Conservation (phyloP, 2,329 filamentous ascomycete species). For the Ophiocordyceps camponoti-floridani region DNA sequence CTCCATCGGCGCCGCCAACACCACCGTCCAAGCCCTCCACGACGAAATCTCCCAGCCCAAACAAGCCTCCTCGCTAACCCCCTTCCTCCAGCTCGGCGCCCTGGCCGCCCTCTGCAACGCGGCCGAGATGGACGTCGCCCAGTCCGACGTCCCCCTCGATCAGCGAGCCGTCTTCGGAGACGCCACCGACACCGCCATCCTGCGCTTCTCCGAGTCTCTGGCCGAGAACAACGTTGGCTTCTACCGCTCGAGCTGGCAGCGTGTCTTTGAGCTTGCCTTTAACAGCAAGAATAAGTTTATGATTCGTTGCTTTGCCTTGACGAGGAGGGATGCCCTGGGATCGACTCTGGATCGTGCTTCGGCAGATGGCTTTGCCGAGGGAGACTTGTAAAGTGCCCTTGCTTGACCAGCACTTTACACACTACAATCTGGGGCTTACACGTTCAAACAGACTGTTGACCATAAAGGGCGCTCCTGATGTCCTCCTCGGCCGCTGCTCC, state of each 20-base stretch:
- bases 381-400: constrained; percentile 14
- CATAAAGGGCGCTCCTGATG: constrained; percentile 67
- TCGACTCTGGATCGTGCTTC: constrained; percentile 20
- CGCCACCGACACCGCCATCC: constrained; percentile 57
- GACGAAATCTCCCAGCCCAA: constrained; percentile 13
- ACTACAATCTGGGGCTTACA: not conserved
- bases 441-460: constrained; percentile 32
- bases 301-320: constrained; percentile 40
- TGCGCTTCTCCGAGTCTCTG: constrained; percentile 52
- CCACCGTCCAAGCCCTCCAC: constrained; percentile 32
- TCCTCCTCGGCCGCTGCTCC: constrained; percentile 46
- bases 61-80: constrained; percentile 13
- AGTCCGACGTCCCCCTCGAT: constrained; percentile 36
- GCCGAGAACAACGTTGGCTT: constrained; percentile 33
- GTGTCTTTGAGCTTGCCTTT: constrained; percentile 51
- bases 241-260: constrained; percentile 44
- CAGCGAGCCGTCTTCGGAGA: constrained; percentile 54
- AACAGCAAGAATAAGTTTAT: constrained; percentile 79
- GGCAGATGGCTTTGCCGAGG: constrained; percentile 14
- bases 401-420: not conserved
- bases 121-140: constrained; percentile 54
- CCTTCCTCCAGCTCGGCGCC: constrained; percentile 39
- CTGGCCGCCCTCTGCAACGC: constrained; percentile 55
- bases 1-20: constrained; percentile 31
- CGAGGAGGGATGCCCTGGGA: constrained; percentile 11